Base-by-base conservation (phyloP, 2,329 filamentous ascomycete species). In the Corinectria fuckeliana region DNA sequence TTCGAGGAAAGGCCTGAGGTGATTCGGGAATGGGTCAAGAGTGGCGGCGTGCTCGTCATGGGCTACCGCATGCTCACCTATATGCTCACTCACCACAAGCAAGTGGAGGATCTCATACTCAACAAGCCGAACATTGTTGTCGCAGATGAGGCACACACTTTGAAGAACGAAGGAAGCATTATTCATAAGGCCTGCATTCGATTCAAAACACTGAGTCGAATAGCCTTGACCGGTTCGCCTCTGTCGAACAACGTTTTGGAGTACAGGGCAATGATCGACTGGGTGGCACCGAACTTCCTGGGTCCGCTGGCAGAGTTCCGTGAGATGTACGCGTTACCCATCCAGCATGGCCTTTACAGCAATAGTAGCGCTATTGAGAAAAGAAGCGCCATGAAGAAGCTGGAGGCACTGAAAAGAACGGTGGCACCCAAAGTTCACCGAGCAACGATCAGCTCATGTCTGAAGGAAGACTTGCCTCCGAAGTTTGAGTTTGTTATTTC, bases 221-320 rank as follows among this genome's bases (percentile, higher is more conserved):
- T 97, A 64, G 93, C 92, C 5, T 80, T 97, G 61, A 96, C 93
- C 1, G 93, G 93, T 1, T 94, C 93, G 0, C 93, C 93, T 1
- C 79, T 97, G 50, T 88, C 91, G 4, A 97, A 97, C 71, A 91
- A 92, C 50, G 86, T 97, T 0, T 79, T 84, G 25, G 93, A 97
- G 68, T 96, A 96, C 70, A 92, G 89, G 70, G 79, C 88, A n/a
- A 91, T 96, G 86, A 89, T 97, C 58, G 85, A 93, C 63, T 97
- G 92, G 92, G 87, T 95, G 50, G 88, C 91, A 1, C 91, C 91
- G 0, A 86, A 86, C 21, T 97, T 91, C 71, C 81, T 97, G 3
- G 92, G 92, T 0, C 81, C 85, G 3, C 75, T 82, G 9, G 69
- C 75, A 0, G 89, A 93, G 69, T 97, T 97, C 73, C 83, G 81